Evolutionary conservation across 495 filamentous ascomycete genomes (phyloP).

Genomic region (Daldinia caldariorum): DNA sequence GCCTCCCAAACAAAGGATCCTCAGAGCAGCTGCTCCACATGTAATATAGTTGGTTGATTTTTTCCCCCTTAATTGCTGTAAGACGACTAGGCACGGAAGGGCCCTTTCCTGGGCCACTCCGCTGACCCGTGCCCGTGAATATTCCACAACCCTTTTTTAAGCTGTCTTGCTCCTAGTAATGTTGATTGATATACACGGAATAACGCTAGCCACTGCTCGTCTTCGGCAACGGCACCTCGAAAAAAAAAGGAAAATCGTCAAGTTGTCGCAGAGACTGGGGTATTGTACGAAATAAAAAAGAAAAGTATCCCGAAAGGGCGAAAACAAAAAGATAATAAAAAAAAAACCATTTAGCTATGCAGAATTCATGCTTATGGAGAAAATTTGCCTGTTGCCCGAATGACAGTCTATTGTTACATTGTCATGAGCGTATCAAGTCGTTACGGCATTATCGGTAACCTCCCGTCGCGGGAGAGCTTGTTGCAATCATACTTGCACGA

Average conservation of each 20-base stretch:
- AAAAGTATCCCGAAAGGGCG: neutral
- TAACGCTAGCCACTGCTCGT: slow-evolving; percentile 17
- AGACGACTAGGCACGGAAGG: neutral
- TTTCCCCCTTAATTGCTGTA: slow-evolving; percentile 1
- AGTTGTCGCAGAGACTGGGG: slow-evolving; percentile 32
- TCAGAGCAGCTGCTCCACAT: slow-evolving; percentile 10
- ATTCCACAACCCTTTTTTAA: slow-evolving; percentile 13
- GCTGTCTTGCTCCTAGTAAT: slow-evolving; percentile 21
- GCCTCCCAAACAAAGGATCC: slow-evolving; percentile 22
- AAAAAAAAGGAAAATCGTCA: slow-evolving; percentile 38
- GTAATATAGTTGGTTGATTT: slow-evolving; percentile 7
- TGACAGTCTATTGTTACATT: slow-evolving; percentile 44
- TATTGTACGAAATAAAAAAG: slow-evolving; percentile 28
- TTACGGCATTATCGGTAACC: slow-evolving; percentile 39
- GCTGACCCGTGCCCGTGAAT: slow-evolving; percentile 16
- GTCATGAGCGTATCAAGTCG: slow-evolving; percentile 45
- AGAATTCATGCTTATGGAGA: slow-evolving; percentile 25
- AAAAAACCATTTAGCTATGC: slow-evolving; percentile 35
- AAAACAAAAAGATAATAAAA: slow-evolving; percentile 15
- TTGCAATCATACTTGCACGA: slow-evolving; percentile 52
- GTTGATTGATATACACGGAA: slow-evolving; percentile 27
- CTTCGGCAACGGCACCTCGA: slow-evolving; percentile 14
- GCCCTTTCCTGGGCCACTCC: slow-evolving; percentile 10
- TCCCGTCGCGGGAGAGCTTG: slow-evolving; percentile 38
- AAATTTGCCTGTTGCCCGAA: slow-evolving; percentile 28